These are phyloP conservation scores for Penicillium bialowiezense DNA, from an alignment of 495 filamentous ascomycete species.

Conservation along the genomic window DNA sequence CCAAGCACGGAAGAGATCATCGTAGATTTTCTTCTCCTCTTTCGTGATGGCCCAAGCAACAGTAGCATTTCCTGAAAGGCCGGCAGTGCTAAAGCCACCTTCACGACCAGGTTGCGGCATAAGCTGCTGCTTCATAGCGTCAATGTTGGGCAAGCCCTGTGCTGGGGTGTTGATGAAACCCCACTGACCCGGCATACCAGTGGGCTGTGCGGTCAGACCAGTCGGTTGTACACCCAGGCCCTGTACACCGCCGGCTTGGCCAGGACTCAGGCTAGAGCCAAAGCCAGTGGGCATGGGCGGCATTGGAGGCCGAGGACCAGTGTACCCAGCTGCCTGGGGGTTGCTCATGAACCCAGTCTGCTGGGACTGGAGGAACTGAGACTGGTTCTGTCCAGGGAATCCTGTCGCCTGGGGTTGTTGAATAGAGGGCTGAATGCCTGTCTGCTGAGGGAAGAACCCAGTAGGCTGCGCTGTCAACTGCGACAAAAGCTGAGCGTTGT, in stretches of 20 bases:
- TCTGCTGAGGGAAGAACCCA: conserved; percentile 56
- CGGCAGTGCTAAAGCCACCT: conserved; percentile 83
- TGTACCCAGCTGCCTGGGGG: conserved; percentile 62
- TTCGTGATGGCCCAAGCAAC: conserved; percentile 99
- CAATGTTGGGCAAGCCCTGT: conserved; percentile 87
- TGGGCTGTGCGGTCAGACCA: conserved; percentile 88
- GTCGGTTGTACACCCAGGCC: conserved; percentile 36
- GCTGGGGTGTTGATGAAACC: conserved; percentile 93
- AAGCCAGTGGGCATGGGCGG: conserved; percentile 93
- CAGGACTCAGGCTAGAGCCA: conserved; percentile 62
- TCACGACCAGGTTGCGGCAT: conserved; percentile 97
- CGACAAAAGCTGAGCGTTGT: conserved; percentile 71
- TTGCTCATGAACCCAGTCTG: conserved; percentile 50
- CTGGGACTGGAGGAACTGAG: conserved; percentile 43
- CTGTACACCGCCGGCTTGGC: conserved; percentile 48
- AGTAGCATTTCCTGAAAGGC: conserved; percentile 86
- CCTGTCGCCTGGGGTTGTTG: conserved; percentile 44
- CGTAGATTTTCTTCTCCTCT: conserved; percentile 96
- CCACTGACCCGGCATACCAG: conserved; percentile 95
- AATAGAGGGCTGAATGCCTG: conserved; percentile 56
- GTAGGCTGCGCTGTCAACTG: conserved; percentile 73
- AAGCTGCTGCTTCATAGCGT: conserved; percentile 90
- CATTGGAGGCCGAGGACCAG: conserved; percentile 82
- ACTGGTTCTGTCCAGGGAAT: conserved; percentile 39
- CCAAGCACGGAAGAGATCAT: conserved; percentile 94